Conservation (phyloP, 2,329 filamentous ascomycete genomes). For the Paecilomyces dactylethromorphus region DNA sequence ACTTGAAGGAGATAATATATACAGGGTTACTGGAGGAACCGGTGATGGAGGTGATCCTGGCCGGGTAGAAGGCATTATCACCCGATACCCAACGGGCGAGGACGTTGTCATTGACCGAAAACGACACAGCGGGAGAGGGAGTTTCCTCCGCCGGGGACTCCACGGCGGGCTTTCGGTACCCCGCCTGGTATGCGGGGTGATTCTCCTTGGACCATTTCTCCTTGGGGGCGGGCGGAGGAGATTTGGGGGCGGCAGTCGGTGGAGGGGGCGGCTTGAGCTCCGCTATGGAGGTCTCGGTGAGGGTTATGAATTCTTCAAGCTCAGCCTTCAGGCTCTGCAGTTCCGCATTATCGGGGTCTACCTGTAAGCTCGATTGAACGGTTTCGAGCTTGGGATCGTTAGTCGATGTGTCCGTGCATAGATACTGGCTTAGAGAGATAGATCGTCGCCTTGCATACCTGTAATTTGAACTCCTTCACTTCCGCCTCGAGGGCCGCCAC, state of each 20-base stretch:
- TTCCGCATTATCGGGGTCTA: slow-evolving; percentile 73
- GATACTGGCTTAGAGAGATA: not conserved
- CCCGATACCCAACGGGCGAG: slow-evolving; percentile 86
- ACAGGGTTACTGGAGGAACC: slow-evolving; percentile 86
- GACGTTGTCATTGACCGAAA: slow-evolving; percentile 83
- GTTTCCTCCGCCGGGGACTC: slow-evolving; percentile 48
- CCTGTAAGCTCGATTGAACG: slow-evolving; percentile 66
- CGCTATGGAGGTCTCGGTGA: slow-evolving; percentile 73
- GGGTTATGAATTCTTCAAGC: slow-evolving; percentile 72
- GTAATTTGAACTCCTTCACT: slow-evolving; percentile 54
- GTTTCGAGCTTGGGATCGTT: slow-evolving; percentile 61
- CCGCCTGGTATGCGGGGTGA: slow-evolving; percentile 68
- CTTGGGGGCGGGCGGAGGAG: slow-evolving; percentile 49
- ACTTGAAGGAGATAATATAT: slow-evolving; percentile 93
- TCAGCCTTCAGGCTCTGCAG: slow-evolving; percentile 71
- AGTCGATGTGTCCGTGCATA: slow-evolving; percentile 2
- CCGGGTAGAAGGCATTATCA: slow-evolving; percentile 85
- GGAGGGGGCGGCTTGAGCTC: slow-evolving; percentile 62
- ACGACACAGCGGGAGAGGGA: slow-evolving; percentile 49
- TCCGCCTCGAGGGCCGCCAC: slow-evolving; percentile 41
- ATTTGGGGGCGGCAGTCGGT: slow-evolving; percentile 39
- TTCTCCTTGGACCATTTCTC: slow-evolving; percentile 77
- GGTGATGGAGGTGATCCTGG: slow-evolving; percentile 87
- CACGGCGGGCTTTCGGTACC: slow-evolving; percentile 40
- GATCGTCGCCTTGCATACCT: slow-evolving; percentile 32